phyloP scores from a whole-genome alignment of 192 early-diverging fungal species.

The Coemansia sp. region DNA sequence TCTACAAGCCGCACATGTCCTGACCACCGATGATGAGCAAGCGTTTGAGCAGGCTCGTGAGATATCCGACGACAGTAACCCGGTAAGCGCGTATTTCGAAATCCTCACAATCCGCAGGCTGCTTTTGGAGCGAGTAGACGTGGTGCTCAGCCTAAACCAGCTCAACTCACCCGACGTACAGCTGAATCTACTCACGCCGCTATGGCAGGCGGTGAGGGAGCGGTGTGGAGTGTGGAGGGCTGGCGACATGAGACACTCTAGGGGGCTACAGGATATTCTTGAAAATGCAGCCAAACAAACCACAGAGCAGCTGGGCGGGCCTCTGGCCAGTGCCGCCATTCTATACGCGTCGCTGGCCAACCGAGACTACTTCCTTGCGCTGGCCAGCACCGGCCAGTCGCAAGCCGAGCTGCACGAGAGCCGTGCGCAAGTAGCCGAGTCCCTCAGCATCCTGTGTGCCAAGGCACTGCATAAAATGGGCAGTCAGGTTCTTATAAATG shows the following conservation, averaged over 20 bases:
- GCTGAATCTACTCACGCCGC: constrained; percentile 38
- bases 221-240: constrained; percentile 37
- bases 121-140: constrained; percentile 36
- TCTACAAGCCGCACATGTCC: not conserved
- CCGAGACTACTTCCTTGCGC: constrained; percentile 38
- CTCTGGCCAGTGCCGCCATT: constrained; percentile 39
- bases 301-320: constrained; percentile 11
- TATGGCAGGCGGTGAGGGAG: constrained; percentile 32
- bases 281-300: constrained; percentile 6
- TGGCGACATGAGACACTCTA: constrained; percentile 34
- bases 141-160: constrained; percentile 35
- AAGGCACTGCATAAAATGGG: constrained; percentile 41
- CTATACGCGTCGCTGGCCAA: constrained; percentile 45
- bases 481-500: constrained; percentile 14
- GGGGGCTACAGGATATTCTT: constrained; percentile 1
- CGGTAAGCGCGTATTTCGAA: constrained; percentile 36
- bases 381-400: constrained; percentile 42
- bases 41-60: constrained; percentile 9
- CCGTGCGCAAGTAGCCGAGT: constrained; percentile 40
- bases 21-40: not conserved
- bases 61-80: constrained; percentile 34
- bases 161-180: constrained; percentile 45
- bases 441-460: constrained; percentile 36
- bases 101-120: constrained; percentile 27
- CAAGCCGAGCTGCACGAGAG: constrained; percentile 44